Conservation (phyloP, 1,284 basidiomycete species). For the Golubevia sp. region DNA sequence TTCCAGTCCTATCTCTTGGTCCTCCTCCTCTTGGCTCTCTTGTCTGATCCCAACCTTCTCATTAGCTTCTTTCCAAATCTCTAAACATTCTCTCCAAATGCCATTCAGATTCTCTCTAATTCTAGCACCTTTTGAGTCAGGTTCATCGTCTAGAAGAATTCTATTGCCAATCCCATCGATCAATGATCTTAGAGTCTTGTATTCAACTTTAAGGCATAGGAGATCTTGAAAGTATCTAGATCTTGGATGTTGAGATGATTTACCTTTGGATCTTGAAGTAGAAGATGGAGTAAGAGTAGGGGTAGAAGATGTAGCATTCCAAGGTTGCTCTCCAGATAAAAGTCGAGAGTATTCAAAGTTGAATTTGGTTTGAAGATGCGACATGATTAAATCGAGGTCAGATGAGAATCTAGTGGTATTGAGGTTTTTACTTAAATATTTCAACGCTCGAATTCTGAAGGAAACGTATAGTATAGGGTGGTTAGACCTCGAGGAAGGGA, state of each 20-base stretch:
- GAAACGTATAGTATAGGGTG: no score
- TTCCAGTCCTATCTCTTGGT: no score
- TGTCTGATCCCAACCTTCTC: constrained; percentile 19
- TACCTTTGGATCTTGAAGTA: constrained; percentile 26
- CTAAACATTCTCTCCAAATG: constrained; percentile 38
- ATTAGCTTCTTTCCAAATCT: constrained; percentile 15
- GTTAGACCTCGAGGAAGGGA: no score
- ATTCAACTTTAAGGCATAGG: constrained; percentile 43
- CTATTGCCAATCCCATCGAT: constrained; percentile 24
- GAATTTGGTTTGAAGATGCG: no score
- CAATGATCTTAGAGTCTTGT: constrained; percentile 23
- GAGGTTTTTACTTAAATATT: no score
- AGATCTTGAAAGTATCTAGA: constrained; percentile 44
- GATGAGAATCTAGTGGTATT: no score
- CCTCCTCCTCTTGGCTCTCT: constrained; percentile 32
- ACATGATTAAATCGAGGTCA: no score
- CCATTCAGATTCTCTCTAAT: constrained; percentile 46
- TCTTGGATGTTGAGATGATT: constrained; percentile 44
- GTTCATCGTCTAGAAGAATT: constrained; percentile 35
- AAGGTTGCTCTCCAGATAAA: no score
- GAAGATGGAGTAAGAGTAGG: no score
- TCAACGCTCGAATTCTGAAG: no score
- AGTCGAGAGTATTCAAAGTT: no score
- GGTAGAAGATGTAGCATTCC: no score
- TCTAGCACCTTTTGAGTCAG: constrained; percentile 22